These are phyloP conservation scores for Coniochaeta ligniaria DNA, from an alignment of 2,329 filamentous ascomycete genomes.

Conservation along the genomic window DNA sequence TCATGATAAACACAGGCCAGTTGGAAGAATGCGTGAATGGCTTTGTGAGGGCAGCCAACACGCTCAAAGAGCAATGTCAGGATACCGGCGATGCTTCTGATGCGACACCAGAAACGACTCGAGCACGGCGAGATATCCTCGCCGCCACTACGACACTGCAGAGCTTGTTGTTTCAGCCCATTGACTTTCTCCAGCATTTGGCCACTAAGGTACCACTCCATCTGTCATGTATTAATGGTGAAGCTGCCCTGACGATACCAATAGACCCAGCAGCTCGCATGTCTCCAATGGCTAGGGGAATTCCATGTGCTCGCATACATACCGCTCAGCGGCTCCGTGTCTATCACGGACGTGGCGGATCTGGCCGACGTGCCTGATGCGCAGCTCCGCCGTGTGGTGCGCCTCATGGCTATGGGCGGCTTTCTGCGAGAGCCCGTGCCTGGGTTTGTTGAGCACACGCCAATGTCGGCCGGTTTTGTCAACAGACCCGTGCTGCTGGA, in stretches of 20 bases:
- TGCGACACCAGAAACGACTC: not conserved
- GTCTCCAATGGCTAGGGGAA: slow-evolving; percentile 34
- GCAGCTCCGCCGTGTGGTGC: slow-evolving; percentile 27
- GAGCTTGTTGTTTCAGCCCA: not conserved
- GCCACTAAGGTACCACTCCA: not conserved
- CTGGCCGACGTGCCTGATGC: slow-evolving; percentile 28
- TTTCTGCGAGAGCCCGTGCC: slow-evolving; percentile 26
- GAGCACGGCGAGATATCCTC: not conserved
- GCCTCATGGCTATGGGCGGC: slow-evolving; percentile 22
- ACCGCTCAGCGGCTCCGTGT: slow-evolving; percentile 26
- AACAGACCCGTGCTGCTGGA: slow-evolving; percentile 24
- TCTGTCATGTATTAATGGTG: not conserved
- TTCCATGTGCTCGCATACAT: slow-evolving; percentile 36
- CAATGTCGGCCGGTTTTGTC: slow-evolving; percentile 28
- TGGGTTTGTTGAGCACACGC: slow-evolving; percentile 26
- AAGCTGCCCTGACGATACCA: not conserved
- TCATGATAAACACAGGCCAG: not conserved
- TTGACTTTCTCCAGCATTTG: not conserved
- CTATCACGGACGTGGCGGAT: slow-evolving; percentile 31
- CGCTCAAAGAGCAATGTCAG: not conserved
- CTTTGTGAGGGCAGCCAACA: not conserved
- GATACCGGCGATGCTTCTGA: not conserved
- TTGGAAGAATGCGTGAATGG: not conserved
- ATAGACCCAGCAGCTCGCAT: slow-evolving; percentile 15
- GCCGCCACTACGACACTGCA: not conserved